A percentile compares a stretch with the other conserved stretches of the same genome.
phyloP scores from a whole-genome alignment of 2,329 filamentous ascomycete species.

The Colletotrichum kahawae region DNA sequence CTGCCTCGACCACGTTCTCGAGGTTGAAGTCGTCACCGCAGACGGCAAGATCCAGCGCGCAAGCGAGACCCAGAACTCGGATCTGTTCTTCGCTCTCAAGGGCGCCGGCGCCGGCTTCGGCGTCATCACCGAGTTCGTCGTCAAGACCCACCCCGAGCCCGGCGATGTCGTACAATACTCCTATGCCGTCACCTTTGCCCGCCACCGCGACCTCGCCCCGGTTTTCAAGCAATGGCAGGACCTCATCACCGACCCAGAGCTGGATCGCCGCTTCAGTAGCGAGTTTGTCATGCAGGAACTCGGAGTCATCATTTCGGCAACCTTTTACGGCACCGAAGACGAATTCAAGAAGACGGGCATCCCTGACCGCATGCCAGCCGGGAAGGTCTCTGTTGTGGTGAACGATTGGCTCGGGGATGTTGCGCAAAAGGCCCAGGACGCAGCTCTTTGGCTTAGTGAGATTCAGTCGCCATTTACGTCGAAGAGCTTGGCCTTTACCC shows the following conservation, averaged over 20 bases:
- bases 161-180: constrained; percentile 62
- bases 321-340: constrained; percentile 62
- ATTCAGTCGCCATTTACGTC: constrained; percentile 58
- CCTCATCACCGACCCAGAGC: constrained; percentile 55
- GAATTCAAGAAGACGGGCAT: constrained; percentile 62
- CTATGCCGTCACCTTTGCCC: constrained; percentile 57
- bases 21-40: constrained; percentile 61
- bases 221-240: constrained; percentile 64
- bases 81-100: constrained; percentile 62
- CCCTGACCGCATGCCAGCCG: constrained; percentile 48
- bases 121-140: constrained; percentile 61
- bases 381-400: constrained; percentile 46
- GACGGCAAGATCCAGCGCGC: constrained; percentile 56
- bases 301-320: constrained; percentile 62
- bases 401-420: constrained; percentile 69
- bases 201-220: constrained; percentile 49
- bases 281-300: constrained; percentile 60
- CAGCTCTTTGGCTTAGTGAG: constrained; percentile 51
- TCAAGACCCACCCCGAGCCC: constrained; percentile 61
- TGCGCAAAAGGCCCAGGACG: constrained; percentile 54
- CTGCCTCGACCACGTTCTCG: constrained; percentile 59
- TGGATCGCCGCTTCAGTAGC: constrained; percentile 64
- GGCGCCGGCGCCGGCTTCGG: constrained; percentile 63
- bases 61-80: constrained; percentile 50
- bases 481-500: constrained; percentile 60